A percentile compares a stretch with the other conserved stretches of the same genome.
Evolutionary conservation across 805 yeast genomes (phyloP).

Genomic region (Wickerhamiella brachini): DNA sequence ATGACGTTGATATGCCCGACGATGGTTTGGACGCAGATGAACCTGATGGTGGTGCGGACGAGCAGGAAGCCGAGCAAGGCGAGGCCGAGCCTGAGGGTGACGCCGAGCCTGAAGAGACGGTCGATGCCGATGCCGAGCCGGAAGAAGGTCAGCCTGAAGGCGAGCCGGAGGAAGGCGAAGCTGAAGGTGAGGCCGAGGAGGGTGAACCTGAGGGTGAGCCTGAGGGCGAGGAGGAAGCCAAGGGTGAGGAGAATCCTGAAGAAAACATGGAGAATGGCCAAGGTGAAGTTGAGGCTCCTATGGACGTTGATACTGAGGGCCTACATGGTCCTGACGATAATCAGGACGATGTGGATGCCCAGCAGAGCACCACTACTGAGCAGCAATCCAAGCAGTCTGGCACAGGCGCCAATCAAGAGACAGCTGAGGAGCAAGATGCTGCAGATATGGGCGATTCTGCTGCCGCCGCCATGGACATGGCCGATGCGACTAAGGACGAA

Average conservation of each 20-base stretch:
- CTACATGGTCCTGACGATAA: constrained; percentile 66
- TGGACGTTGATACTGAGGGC: constrained; percentile 30
- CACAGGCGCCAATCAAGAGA: constrained; percentile 44
- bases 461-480: constrained; percentile 42
- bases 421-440: constrained; percentile 21
- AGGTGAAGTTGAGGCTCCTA: constrained; percentile 20
- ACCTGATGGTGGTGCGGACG: constrained; percentile 16
- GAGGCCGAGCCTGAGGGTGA: constrained; percentile 25
- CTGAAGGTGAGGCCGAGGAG: constrained; percentile 19
- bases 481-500: constrained; percentile 45
- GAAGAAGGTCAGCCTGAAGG: constrained; percentile 19
- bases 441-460: constrained; percentile 40
- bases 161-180: constrained; percentile 21
- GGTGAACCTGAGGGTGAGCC: constrained; percentile 25
- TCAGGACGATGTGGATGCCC: constrained; percentile 34
- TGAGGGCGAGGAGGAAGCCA: constrained; percentile 25
- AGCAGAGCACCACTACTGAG: constrained; percentile 18
- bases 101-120: constrained; percentile 22
- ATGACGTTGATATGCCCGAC: constrained; percentile 15
- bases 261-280: neutral
- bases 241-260: constrained; percentile 20
- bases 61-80: constrained; percentile 22
- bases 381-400: constrained; percentile 35
- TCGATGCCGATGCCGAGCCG: constrained; percentile 21
- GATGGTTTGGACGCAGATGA: constrained; percentile 19